Evolutionary conservation across 192 early-diverging fungal genomes (phyloP).

Genomic region (Oehlia diaphana): DNA sequence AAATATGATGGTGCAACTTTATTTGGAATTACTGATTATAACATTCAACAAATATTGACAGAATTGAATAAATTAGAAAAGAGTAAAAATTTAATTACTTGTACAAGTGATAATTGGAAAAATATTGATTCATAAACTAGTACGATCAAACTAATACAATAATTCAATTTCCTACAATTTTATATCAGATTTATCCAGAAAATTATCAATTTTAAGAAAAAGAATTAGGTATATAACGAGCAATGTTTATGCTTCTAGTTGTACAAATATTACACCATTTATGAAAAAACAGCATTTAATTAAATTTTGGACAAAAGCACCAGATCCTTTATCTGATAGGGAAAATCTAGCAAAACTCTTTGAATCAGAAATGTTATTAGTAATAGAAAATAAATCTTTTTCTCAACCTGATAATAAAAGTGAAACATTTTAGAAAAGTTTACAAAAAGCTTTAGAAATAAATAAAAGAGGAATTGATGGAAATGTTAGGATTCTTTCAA

Average conservation of each 20-base stretch:
- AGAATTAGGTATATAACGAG: neutral
- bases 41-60: neutral
- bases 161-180: neutral
- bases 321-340: neutral
- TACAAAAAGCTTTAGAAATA: neutral
- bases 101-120: neutral
- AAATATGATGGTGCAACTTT: neutral
- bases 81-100: neutral
- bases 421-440: neutral
- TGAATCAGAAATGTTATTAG: too few relatives aligned
- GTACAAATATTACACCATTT: neutral
- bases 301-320: neutral
- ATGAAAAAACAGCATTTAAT: neutral
- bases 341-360: neutral
- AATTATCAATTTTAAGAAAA: constrained; percentile 4
- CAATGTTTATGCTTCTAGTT: neutral
- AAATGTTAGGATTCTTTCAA: neutral
- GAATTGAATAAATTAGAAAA: too few relatives aligned
- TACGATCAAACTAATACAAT: neutral
- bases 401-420: too few relatives aligned
- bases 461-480: neutral
- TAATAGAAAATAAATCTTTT: too few relatives aligned
- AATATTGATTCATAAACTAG: neutral
- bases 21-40: neutral
- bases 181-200: neutral